A percentile compares a stretch with the other conserved stretches of the same genome.
These are phyloP conservation scores for Entomortierella lignicola DNA, from an alignment of 192 early-diverging fungal species.

Conservation along the genomic window DNA sequence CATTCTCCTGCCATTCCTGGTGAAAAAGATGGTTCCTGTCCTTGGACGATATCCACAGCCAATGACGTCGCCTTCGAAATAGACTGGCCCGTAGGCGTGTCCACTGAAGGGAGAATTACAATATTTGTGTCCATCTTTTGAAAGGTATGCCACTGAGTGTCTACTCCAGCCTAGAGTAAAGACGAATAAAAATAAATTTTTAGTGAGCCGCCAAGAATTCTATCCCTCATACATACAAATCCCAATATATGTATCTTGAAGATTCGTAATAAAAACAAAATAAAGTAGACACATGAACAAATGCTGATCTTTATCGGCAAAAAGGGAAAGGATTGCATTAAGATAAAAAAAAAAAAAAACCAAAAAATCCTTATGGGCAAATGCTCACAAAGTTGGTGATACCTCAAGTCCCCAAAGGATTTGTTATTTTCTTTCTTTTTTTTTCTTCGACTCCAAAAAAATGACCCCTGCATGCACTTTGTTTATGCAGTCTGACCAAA, in stretches of 20 bases:
- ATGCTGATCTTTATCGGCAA: too few species aligned
- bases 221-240: too few species aligned
- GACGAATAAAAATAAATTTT: too few species aligned
- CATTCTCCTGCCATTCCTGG: constrained; percentile 78
- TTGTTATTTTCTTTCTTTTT: too few species aligned
- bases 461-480: too few species aligned
- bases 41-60: constrained; percentile 81
- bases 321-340: too few species aligned
- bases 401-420: not conserved
- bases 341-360: not conserved
- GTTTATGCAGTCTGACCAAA: not conserved
- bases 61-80: constrained; percentile 79
- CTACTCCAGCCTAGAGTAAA: constrained; percentile 82
- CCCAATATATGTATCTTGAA: too few species aligned
- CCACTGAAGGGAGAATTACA: constrained; percentile 78
- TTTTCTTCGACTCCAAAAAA: not conserved
- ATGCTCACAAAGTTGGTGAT: not conserved
- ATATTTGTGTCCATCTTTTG: constrained; percentile 73
- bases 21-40: constrained; percentile 81
- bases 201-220: too few species aligned
- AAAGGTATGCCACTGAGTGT: constrained; percentile 76
- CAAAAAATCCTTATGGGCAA: constrained; percentile 3
- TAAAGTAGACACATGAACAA: too few species aligned
- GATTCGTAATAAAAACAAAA: too few species aligned
- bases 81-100: constrained; percentile 69